phyloP scores from a whole-genome alignment of 108 stramenopile genomes.

The Cyclotella baltica region DNA sequence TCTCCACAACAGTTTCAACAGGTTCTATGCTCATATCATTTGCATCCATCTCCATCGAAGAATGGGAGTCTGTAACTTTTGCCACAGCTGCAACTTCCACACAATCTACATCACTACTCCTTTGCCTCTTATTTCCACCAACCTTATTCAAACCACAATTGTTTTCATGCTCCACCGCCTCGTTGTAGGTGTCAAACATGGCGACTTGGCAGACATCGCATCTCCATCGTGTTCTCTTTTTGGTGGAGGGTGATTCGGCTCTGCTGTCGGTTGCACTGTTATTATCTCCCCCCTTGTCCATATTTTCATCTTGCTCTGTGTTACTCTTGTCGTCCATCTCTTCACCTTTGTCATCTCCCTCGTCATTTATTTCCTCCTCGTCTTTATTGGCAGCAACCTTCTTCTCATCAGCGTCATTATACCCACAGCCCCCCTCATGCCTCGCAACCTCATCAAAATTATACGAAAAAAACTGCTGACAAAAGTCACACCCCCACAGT shows the following conservation, averaged over 20 bases:
- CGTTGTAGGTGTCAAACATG: constrained; percentile 23
- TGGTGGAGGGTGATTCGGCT: background rate
- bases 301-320: background rate
- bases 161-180: constrained; percentile 32
- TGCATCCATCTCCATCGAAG: too few species aligned
- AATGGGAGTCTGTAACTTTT: background rate
- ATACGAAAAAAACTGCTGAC: background rate
- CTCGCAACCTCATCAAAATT: constrained; percentile 5
- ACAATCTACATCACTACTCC: background rate
- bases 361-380: background rate
- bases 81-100: background rate
- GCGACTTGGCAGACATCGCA: constrained; percentile 9
- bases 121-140: background rate
- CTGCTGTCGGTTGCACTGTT: too few species aligned
- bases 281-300: too few species aligned
- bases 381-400: background rate
- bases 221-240: constrained; percentile 13
- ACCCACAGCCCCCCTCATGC: background rate
- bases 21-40: too few species aligned
- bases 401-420: background rate
- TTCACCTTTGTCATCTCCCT: background rate
- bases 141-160: constrained; percentile 4
- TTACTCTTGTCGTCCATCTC: background rate
- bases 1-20: too few species aligned
- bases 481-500: constrained; percentile 22